Base-by-base conservation (phyloP, 192 early-diverging fungal species). In the Glomus cerebriforme region DNA sequence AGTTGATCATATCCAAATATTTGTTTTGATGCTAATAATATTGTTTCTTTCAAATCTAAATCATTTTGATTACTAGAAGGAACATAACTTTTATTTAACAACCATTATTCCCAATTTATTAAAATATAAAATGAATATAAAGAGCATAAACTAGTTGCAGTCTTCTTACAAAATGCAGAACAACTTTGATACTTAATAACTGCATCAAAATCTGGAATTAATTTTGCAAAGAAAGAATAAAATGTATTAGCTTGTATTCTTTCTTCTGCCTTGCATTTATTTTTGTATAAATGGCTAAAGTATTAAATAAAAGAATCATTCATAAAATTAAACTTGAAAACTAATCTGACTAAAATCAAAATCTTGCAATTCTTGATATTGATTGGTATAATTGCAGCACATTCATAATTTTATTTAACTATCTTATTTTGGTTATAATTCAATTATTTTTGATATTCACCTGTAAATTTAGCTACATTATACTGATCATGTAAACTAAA, bases 321-420 rank as follows among this genome's bases (percentile, higher is more conserved):
- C n/a, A n/a, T n/a, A n/a, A 65, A 12, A 10, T 5, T 65, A 9
- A n/a, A 26, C 17, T n/a, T 2, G 17, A 26, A 65, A n/a, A n/a
- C n/a, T n/a, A n/a, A 24, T 26, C 24, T 65, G 63, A 65, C 26
- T 31, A 65, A 65, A 65, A 32, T 65, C 63, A 65, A 65, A 65
- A 26, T 1, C 63, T n/a, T n/a, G 13, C 27, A 65, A 65, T 65
- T 65, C 31, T 31, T 9, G 9, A 26, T 65, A 10, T 2, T 65
- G 19, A 65, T 65, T 65, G 3, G 31, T 1, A 65, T 65, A 65
- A 26, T 65, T 65, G 12, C 10, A 2, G 63, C 31, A 26, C 63
- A n/a, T 65, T 65, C n/a, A n/a, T n/a, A n/a, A n/a, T n/a, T n/a
- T n/a, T n/a, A n/a, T n/a, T n/a, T n/a, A n/a, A n/a, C n/a, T n/a